These are phyloP conservation scores for Clohesyomyces aquaticus DNA, from an alignment of 495 filamentous ascomycete species.

Conservation along the genomic window DNA sequence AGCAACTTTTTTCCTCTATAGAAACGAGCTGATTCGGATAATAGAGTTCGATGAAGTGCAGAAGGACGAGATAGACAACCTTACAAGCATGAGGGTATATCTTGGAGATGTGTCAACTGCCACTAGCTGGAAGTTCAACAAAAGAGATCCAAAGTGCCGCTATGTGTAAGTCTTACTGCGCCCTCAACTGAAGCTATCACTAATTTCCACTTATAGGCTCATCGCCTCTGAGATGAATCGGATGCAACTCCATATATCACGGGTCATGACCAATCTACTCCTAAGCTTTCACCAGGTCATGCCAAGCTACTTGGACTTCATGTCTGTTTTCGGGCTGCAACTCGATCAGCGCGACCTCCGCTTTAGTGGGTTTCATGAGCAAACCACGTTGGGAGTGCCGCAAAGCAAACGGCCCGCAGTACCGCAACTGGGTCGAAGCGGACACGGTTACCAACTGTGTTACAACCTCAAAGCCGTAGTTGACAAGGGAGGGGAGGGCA, in stretches of 20 bases:
- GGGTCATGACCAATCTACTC: conserved; percentile 43
- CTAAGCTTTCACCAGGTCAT: conserved; percentile 54
- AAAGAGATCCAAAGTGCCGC: conserved; percentile 34
- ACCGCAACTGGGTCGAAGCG: conserved; percentile 51
- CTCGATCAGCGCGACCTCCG: conserved; percentile 43
- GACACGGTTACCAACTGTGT: conserved; percentile 49
- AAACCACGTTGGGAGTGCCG: conserved; percentile 28
- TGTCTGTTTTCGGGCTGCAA: conserved; percentile 52
- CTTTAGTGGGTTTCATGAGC: conserved; percentile 44
- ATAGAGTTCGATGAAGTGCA: conserved; percentile 5
- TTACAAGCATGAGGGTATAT: conserved; percentile 4
- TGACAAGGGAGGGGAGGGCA: conserved; percentile 5
- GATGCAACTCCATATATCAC: conserved; percentile 32
- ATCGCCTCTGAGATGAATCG: conserved; percentile 16
- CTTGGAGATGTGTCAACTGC: not conserved
- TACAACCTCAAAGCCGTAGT: conserved; percentile 51
- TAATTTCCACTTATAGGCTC: conserved; percentile 10
- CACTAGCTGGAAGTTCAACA: not conserved
- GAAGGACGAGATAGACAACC: conserved; percentile 1
- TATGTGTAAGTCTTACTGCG: conserved; percentile 19
- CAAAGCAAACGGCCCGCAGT: conserved; percentile 36
- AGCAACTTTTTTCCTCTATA: not conserved
- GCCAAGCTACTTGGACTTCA: conserved; percentile 52
- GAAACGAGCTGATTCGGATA: not conserved
- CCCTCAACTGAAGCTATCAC: not conserved